These are phyloP conservation scores for Serendipita sp. DNA, from an alignment of 768 basidiomycete species.

Conservation along the genomic window DNA sequence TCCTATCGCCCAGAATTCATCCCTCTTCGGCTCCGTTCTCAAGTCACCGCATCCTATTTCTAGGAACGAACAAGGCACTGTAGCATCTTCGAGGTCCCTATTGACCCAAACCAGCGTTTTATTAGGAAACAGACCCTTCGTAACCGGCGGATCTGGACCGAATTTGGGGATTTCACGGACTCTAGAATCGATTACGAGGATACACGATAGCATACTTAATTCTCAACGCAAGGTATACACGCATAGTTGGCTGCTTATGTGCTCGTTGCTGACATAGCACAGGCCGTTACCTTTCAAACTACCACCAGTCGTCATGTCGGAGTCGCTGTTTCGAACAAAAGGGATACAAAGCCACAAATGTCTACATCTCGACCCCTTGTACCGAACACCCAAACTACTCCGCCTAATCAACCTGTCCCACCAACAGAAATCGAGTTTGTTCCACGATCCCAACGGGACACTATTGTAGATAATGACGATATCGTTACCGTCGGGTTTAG, in stretches of 20 bases:
- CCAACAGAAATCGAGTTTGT: constrained; percentile 64
- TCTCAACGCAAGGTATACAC: background rate
- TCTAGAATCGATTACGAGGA: background rate
- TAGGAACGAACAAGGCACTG: too few relatives aligned
- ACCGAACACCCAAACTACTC: constrained; percentile 3
- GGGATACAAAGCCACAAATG: background rate
- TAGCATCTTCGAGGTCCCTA: background rate
- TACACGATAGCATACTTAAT: background rate
- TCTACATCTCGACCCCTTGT: constrained; percentile 2
- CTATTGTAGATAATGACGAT: constrained; percentile 27
- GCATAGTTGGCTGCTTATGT: constrained; percentile 14
- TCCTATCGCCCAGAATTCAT: too few relatives aligned
- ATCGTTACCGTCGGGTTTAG: constrained; percentile 59
- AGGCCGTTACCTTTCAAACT: constrained; percentile 33
- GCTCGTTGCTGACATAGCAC: constrained; percentile 7
- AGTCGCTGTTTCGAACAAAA: background rate
- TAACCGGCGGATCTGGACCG: background rate
- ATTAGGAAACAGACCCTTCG: background rate
- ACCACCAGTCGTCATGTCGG: background rate
- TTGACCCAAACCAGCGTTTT: background rate
- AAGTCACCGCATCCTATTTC: too few relatives aligned
- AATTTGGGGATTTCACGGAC: background rate
- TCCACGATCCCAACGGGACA: constrained; percentile 41
- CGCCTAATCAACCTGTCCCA: constrained; percentile 6
- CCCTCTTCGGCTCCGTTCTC: too few relatives aligned